Conservation (phyloP, 805 yeast genomes). For the Kazachstania kunashirensis region DNA sequence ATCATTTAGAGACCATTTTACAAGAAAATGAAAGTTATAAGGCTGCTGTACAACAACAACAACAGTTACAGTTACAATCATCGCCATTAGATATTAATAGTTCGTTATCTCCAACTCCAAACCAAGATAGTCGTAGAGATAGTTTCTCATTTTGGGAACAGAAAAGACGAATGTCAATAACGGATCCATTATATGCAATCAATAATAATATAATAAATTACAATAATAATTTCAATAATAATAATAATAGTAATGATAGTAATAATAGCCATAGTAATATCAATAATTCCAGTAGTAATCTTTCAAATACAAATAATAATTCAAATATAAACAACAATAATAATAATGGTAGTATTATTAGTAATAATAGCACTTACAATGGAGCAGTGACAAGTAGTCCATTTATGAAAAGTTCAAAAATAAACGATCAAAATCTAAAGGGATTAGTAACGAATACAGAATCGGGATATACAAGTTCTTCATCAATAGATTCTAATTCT, state of each 20-base stretch:
- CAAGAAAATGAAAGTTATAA: slow-evolving; percentile 31
- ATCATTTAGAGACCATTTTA: slow-evolving; percentile 51
- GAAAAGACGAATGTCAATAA: slow-evolving; percentile 34
- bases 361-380: neutral
- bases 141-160: slow-evolving; percentile 32
- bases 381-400: neutral
- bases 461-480: slow-evolving; percentile 23
- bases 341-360: neutral
- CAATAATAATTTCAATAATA: slow-evolving; percentile 1
- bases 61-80: slow-evolving; percentile 3
- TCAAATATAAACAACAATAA: neutral
- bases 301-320: too few species aligned
- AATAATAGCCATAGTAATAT: neutral
- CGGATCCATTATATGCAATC: slow-evolving; percentile 13
- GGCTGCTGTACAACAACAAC: slow-evolving; percentile 25
- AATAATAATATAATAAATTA: slow-evolving; percentile 3
- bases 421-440: slow-evolving; percentile 30
- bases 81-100: slow-evolving; percentile 6
- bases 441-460: slow-evolving; percentile 24
- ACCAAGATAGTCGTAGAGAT: slow-evolving; percentile 8
- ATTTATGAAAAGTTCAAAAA: slow-evolving; percentile 18
- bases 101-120: slow-evolving; percentile 9
- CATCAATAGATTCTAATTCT: slow-evolving; percentile 19
- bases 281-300: neutral
- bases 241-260: slow-evolving; percentile 2